Evolutionary conservation across 23 red algal species (phyloP).

Genomic region (Rhodosorus marinus): DNA sequence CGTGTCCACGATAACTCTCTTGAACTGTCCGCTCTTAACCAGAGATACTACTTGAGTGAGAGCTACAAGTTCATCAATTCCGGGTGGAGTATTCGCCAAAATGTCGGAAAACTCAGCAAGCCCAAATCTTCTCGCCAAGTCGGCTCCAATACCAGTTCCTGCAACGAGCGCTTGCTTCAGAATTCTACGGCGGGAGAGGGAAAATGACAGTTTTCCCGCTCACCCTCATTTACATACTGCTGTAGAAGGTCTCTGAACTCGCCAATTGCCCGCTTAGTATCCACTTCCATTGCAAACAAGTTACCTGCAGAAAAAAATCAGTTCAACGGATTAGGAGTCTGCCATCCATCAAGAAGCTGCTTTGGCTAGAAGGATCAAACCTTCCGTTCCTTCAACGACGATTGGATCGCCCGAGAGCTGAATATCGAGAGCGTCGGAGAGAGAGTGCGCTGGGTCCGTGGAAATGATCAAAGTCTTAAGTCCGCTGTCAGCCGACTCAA

Average conservation of each 20-base stretch:
- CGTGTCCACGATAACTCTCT: slow-evolving; percentile 84
- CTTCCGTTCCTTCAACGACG: slow-evolving; percentile 9
- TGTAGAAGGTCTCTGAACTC: slow-evolving; percentile 48
- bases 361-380: neutral
- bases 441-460: slow-evolving; percentile 91
- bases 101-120: slow-evolving; percentile 77
- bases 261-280: slow-evolving; percentile 50
- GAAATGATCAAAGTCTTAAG: slow-evolving; percentile 68
- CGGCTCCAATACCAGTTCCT: slow-evolving; percentile 20
- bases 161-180: too few species aligned
- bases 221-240: slow-evolving; percentile 18
- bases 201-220: neutral
- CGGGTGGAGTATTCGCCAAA: slow-evolving; percentile 80
- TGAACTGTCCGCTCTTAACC: slow-evolving; percentile 49
- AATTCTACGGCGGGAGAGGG: too few species aligned
- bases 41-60: slow-evolving; percentile 73
- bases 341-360: neutral
- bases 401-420: slow-evolving; percentile 42
- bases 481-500: slow-evolving; percentile 35
- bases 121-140: slow-evolving; percentile 59
- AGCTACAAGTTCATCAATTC: slow-evolving; percentile 84
- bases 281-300: slow-evolving; percentile 80
- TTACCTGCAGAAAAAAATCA: slow-evolving; percentile 1
- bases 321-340: neutral
- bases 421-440: slow-evolving; percentile 53